Percentiles rank a stretch among this genome's conserved stretches.
Conservation (phyloP, 2,329 filamentous ascomycete genomes). For the Aspergillus hiratsukae region DNA sequence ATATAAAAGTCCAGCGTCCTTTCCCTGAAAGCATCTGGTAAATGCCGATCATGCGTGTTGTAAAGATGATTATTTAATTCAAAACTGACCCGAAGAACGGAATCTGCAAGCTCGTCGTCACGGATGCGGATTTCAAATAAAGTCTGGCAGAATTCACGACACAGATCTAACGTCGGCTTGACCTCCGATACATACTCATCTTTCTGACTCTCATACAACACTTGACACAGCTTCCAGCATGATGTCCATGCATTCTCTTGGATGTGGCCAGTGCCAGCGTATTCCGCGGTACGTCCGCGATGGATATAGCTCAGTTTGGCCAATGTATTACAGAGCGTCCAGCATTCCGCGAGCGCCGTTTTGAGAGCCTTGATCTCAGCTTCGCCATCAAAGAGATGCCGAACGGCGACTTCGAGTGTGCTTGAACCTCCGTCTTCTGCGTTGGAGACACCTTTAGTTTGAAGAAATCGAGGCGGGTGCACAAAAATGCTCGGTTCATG, state of each 20-base stretch:
- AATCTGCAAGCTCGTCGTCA: slow-evolving; percentile 75
- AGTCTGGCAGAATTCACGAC: slow-evolving; percentile 86
- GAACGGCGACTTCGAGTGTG: slow-evolving; percentile 26
- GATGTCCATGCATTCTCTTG: slow-evolving; percentile 89
- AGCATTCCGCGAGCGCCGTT: slow-evolving; percentile 78
- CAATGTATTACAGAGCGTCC: slow-evolving; percentile 89
- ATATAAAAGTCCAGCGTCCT: slow-evolving; percentile 92
- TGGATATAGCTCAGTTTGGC: slow-evolving; percentile 81
- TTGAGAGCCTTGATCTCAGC: slow-evolving; percentile 62
- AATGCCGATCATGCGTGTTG: slow-evolving; percentile 78
- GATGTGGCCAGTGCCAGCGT: slow-evolving; percentile 65
- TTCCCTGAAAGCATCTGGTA: slow-evolving; percentile 84
- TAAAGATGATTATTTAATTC: slow-evolving; percentile 94
- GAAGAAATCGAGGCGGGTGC: slow-evolving; percentile 25
- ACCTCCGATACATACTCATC: slow-evolving; percentile 66
- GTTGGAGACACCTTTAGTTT: slow-evolving; percentile 9
- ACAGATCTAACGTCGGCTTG: slow-evolving; percentile 74
- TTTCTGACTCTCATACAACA: slow-evolving; percentile 76
- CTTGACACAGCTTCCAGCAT: slow-evolving; percentile 90
- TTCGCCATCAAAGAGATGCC: slow-evolving; percentile 47
- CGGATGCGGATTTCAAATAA: slow-evolving; percentile 80
- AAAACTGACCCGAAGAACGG: slow-evolving; percentile 84
- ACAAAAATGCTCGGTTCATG: neutral
- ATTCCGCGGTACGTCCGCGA: slow-evolving; percentile 65
- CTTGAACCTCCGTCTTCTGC: slow-evolving; percentile 20